Percentiles rank a stretch among this genome's conserved stretches.
Evolutionary conservation across 305 asterid genomes (phyloP).

Genomic region (Andrographis paniculata): DNA sequence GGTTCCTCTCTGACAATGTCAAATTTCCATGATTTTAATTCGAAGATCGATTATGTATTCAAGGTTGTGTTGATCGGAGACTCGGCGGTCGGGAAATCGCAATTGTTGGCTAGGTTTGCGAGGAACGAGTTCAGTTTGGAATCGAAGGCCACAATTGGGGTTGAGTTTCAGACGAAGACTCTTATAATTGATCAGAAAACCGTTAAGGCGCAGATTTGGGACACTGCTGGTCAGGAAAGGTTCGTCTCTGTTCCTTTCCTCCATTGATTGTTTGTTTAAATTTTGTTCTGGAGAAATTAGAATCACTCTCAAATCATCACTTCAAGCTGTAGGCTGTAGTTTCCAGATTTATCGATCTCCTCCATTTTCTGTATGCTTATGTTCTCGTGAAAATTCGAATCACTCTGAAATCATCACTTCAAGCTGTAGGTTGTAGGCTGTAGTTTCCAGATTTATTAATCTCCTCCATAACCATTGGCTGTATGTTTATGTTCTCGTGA

Average conservation of each 20-base stretch:
- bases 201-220: constrained; percentile 37
- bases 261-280: too few species aligned
- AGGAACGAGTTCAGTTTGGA: constrained; percentile 28
- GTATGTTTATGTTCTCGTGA: too few species aligned
- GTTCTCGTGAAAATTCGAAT: too few species aligned
- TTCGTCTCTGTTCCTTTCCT: background rate
- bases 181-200: constrained; percentile 26
- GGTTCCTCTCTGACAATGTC: constrained; percentile 21
- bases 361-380: too few species aligned
- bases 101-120: constrained; percentile 28
- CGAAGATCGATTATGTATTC: constrained; percentile 32
- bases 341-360: too few species aligned
- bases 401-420: too few species aligned
- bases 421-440: too few species aligned
- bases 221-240: constrained; percentile 38
- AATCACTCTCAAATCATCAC: too few species aligned
- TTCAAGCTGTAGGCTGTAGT: too few species aligned
- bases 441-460: too few species aligned
- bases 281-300: too few species aligned
- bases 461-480: too few species aligned
- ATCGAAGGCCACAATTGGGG: constrained; percentile 33
- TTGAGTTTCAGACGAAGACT: constrained; percentile 32
- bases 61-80: constrained; percentile 32
- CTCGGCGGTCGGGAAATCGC: constrained; percentile 31
- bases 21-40: constrained; percentile 24